Base-by-base conservation (phyloP, 768 basidiomycete species). In the Boletus insuetus region DNA sequence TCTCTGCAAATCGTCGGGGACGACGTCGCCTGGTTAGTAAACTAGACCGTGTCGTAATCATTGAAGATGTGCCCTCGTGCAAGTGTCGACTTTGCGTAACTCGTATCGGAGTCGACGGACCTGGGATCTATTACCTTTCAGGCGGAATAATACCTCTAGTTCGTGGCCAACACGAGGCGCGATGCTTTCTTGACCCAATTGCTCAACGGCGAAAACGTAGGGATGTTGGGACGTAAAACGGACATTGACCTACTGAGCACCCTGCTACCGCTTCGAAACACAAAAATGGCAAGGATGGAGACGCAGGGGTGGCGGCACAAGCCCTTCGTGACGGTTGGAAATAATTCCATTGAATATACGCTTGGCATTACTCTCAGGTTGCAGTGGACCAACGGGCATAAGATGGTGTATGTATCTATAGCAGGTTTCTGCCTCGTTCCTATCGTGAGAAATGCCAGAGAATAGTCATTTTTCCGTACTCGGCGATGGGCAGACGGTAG, bases 141-240 rank as follows among this genome's bases (percentile, higher is more conserved):
- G 8, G 29, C 29, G 29, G 29, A 29, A 29, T 29, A 16, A 40
- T 46, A 12, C 29, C 22, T 11, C 22, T 31, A 34, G 20, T 34
- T 12, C 17, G 22, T 9, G 41, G 35, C 17, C 31, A 35, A 26
- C 51, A 54, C 8, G 58, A 59, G 45, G 47, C 20, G n/a, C 46
- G 41, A 49, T 20, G 38, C 35, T 42, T 46, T 29, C 54, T 47
- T 29, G n/a, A 19, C 14, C 35, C 19, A 37, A 4, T 6, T 3
- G 9, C 44, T 20, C 44, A 53, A 14, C 20, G 29, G 20, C 40
- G 35, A 57, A 37, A 29, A 42, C 24, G 32, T 34, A 47, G 26
- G 13, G 17, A 31, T 20, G 13, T 11, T 35, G 12, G 26, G 54
- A 57, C 45, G 45, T 57, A 58, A 57, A 56, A 37, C 26, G 29